A percentile compares a stretch with the other conserved stretches of the same genome.
phyloP scores from a whole-genome alignment of 176 grass and related monocot genomes.

The Paspalum notatum region DNA sequence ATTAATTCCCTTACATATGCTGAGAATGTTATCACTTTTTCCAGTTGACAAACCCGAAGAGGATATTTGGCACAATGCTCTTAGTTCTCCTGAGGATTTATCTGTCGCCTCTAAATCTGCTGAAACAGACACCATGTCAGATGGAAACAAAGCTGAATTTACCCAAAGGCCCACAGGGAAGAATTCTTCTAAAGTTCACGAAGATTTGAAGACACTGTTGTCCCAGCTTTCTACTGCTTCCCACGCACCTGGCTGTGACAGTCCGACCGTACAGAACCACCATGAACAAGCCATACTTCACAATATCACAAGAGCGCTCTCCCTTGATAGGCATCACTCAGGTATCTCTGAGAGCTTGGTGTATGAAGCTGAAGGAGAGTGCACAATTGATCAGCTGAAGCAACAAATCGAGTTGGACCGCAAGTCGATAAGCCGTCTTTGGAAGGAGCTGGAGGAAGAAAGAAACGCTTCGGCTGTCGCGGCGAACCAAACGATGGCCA shows the following conservation, averaged over 20 bases:
- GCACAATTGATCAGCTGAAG: slow-evolving; percentile 59
- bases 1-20: background rate
- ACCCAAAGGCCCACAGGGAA: slow-evolving; percentile 48
- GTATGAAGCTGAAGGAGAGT: slow-evolving; percentile 62
- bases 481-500: slow-evolving; percentile 88
- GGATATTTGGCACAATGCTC: slow-evolving; percentile 35
- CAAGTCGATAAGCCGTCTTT: slow-evolving; percentile 68
- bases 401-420: slow-evolving; percentile 68
- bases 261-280: slow-evolving; percentile 41
- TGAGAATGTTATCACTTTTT: background rate
- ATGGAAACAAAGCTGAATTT: slow-evolving; percentile 30
- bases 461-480: slow-evolving; percentile 75
- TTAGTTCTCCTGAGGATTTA: slow-evolving; percentile 5
- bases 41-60: slow-evolving; percentile 29
- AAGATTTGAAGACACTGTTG: slow-evolving; percentile 69
- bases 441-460: slow-evolving; percentile 91
- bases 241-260: slow-evolving; percentile 44
- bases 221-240: slow-evolving; percentile 62
- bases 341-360: slow-evolving; percentile 47
- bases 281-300: slow-evolving; percentile 54
- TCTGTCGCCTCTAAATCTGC: background rate
- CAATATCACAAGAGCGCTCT: slow-evolving; percentile 59
- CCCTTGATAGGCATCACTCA: slow-evolving; percentile 54
- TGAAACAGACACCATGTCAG: slow-evolving; percentile 19
- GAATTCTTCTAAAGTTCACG: slow-evolving; percentile 53